Conservation (phyloP, 202 grass and related monocot genomes). For the Schoenoplectus tabernaemontani region DNA sequence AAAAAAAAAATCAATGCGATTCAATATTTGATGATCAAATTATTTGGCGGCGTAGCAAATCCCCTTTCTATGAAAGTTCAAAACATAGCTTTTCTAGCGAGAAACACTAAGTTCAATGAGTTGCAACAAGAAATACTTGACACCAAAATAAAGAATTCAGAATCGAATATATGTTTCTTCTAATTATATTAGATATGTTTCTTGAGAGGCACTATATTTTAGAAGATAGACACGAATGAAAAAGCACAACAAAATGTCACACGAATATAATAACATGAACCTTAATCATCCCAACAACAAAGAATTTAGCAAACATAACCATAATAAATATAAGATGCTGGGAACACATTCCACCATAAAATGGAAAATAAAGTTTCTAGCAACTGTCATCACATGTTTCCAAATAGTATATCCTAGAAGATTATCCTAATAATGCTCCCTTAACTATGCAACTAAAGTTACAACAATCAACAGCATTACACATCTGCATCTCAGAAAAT, state of each 20-base stretch:
- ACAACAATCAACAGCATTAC: not conserved
- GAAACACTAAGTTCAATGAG: no score
- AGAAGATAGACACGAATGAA: not conserved
- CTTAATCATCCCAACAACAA: not conserved
- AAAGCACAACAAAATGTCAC: no score
- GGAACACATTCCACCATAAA: not conserved
- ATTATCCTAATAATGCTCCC: not conserved
- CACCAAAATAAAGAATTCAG: no score
- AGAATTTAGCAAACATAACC: not conserved
- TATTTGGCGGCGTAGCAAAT: no score
- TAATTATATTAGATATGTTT: not conserved
- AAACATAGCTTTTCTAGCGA: no score
- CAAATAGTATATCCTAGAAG: not conserved
- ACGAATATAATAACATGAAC: not conserved
- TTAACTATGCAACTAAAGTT: constrained; percentile 1
- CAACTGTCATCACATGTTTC: not conserved
- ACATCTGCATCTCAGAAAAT: not conserved
- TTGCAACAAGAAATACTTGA: no score
- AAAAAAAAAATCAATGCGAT: no score
- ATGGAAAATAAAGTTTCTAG: not conserved
- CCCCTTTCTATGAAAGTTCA: no score
- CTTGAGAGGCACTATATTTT: not conserved
- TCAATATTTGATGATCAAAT: no score
- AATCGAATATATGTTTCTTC: no score
- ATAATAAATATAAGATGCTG: not conserved